Evolutionary conservation across 1,284 basidiomycete species (phyloP).

Genomic region (Baeospora myosura): DNA sequence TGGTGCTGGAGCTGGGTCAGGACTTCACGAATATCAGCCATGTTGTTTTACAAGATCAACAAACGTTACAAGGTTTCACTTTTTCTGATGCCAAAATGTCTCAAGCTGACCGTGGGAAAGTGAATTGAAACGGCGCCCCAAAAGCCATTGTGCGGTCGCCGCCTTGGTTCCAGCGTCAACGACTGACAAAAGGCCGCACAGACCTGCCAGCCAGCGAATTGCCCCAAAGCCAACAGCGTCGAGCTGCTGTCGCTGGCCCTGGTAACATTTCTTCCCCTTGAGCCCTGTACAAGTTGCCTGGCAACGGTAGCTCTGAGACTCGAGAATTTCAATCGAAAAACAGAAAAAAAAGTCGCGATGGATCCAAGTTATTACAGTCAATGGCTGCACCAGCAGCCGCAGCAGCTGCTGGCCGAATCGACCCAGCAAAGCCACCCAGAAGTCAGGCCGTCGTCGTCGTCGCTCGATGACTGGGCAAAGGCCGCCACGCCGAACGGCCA

Average conservation of each 20-base stretch:
- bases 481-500: neutral
- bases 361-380: constrained; percentile 8
- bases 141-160: too few relatives aligned
- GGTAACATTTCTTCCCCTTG: too few relatives aligned
- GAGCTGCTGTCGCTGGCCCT: too few relatives aligned
- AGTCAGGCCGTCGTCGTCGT: constrained; percentile 14
- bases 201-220: too few relatives aligned
- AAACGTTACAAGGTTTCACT: neutral
- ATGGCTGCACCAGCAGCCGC: constrained; percentile 14
- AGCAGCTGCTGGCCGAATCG: constrained; percentile 31
- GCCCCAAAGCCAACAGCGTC: too few relatives aligned
- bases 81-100: neutral
- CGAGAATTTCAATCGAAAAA: constrained; percentile 1
- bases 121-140: too few relatives aligned
- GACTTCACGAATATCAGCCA: too few relatives aligned
- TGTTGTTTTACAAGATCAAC: too few relatives aligned
- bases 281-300: too few relatives aligned
- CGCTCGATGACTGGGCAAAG: constrained; percentile 33
- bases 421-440: constrained; percentile 20
- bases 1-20: neutral
- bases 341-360: constrained; percentile 5
- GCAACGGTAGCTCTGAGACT: neutral
- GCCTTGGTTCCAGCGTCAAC: too few relatives aligned
- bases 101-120: neutral
- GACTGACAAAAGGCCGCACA: too few relatives aligned